phyloP scores from a whole-genome alignment of 202 grass and related monocot species.

The Brachypodium distachyon region DNA sequence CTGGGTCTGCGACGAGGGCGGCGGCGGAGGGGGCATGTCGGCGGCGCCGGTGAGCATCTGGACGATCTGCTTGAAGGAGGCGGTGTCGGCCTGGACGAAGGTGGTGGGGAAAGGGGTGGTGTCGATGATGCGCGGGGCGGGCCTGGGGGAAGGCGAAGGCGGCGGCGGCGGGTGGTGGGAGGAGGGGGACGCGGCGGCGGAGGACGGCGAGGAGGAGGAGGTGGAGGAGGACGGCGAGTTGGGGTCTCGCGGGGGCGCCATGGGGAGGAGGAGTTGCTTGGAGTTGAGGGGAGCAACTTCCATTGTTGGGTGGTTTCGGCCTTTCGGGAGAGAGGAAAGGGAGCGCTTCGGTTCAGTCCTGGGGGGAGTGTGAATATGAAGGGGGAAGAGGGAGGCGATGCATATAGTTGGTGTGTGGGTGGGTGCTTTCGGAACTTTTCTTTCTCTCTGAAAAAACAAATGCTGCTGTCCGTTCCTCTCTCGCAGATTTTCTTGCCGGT shows the following conservation, averaged over 20 bases:
- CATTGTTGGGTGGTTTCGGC: constrained; percentile 26
- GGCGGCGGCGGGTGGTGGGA: not conserved
- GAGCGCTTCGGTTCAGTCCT: not conserved
- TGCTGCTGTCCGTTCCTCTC: not conserved
- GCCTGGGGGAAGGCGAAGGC: constrained; percentile 18
- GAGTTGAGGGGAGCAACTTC: constrained; percentile 35
- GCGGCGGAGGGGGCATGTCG: constrained; percentile 6
- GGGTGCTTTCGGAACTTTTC: not conserved
- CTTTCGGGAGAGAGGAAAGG: not conserved
- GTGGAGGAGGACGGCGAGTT: constrained; percentile 44
- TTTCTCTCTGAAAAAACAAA: not conserved
- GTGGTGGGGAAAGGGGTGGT: constrained; percentile 77
- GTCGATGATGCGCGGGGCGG: constrained; percentile 46
- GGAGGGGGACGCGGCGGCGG: constrained; percentile 5
- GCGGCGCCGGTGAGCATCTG: constrained; percentile 91
- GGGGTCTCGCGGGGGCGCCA: constrained; percentile 18
- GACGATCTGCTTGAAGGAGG: constrained; percentile 91
- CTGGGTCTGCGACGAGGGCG: not conserved
- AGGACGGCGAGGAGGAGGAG: constrained; percentile 21
- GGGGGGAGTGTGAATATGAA: not conserved
- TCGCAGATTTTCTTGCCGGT: constrained; percentile 8
- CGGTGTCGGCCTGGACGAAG: constrained; percentile 83
- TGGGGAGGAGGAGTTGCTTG: constrained; percentile 21
- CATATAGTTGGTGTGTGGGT: not conserved
- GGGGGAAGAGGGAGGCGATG: not conserved